phyloP scores from a whole-genome alignment of 495 filamentous ascomycete genomes.

The Glonium stellatum region DNA sequence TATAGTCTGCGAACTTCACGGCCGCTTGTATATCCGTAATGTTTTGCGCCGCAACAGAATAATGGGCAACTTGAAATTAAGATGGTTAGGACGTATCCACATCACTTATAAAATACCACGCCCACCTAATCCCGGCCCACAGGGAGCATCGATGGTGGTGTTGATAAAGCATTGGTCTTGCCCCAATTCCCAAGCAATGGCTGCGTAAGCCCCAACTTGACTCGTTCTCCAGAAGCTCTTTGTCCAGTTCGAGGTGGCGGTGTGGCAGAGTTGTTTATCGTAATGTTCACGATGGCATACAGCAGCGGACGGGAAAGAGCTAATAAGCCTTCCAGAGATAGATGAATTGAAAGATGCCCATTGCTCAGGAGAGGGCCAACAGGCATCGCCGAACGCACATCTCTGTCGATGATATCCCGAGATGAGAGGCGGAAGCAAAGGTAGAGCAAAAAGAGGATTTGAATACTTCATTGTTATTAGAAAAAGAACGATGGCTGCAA shows the following conservation, averaged over 20 bases:
- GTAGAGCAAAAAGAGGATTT: too few species aligned
- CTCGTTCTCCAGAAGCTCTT: slow-evolving; percentile 12
- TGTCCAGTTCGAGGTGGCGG: slow-evolving; percentile 8
- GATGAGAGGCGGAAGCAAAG: too few species aligned
- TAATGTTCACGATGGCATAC: slow-evolving; percentile 4
- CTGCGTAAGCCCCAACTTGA: slow-evolving; percentile 11
- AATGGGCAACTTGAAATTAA: slow-evolving; percentile 18
- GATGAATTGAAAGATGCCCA: slow-evolving; percentile 13
- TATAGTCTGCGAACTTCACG: slow-evolving; percentile 6
- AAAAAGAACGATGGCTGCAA: too few species aligned
- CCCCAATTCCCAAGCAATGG: slow-evolving; percentile 11
- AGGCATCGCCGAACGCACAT: slow-evolving; percentile 5
- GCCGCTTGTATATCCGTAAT: slow-evolving; percentile 30
- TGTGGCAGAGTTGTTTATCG: background rate
- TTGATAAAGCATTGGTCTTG: slow-evolving; percentile 15
- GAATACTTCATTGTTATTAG: too few species aligned
- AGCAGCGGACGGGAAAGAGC: background rate
- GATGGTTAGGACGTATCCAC: too few species aligned
- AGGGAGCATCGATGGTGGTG: slow-evolving; percentile 1
- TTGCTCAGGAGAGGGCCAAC: slow-evolving; percentile 7
- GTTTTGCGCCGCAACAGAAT: slow-evolving; percentile 27
- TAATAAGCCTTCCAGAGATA: slow-evolving; percentile 7
- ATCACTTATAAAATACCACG: too few species aligned
- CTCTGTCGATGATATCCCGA: too few species aligned
- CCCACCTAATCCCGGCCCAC: slow-evolving; percentile 1